A percentile compares a stretch with the other conserved stretches of the same genome.
Evolutionary conservation across 208 protist species (phyloP).

Genomic region (Leishmania lainsoni): DNA sequence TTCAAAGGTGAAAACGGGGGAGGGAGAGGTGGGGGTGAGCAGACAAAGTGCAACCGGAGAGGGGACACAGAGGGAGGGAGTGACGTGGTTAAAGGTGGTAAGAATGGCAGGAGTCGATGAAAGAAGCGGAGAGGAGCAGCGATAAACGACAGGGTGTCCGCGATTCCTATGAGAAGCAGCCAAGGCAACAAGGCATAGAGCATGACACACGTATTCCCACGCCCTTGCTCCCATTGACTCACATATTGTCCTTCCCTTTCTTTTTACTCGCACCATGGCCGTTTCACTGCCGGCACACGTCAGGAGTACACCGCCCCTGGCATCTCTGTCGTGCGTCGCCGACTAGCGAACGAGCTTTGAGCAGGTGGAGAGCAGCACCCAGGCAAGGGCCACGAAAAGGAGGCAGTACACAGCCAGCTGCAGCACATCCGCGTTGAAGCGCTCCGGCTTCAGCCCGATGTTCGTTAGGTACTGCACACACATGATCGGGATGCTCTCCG

Average conservation of each 20-base stretch:
- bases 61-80: background rate
- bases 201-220: background rate
- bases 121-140: too few species aligned
- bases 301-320: background rate
- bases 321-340: background rate
- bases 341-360: conserved; percentile 62
- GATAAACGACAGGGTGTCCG: background rate
- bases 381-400: conserved; percentile 56
- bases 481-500: conserved; percentile 68
- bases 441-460: conserved; percentile 67
- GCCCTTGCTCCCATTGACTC: background rate
- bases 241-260: background rate
- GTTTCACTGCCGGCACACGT: background rate
- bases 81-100: background rate
- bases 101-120: background rate
- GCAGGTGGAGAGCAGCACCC: conserved; percentile 68
- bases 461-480: conserved; percentile 90
- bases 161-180: background rate
- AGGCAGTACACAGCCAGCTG: conserved; percentile 70
- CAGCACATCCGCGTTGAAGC: conserved; percentile 80
- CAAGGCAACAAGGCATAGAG: background rate
- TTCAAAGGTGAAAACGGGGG: background rate
- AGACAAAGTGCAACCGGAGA: conserved; percentile 1
- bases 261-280: background rate
- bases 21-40: background rate